phyloP scores from a whole-genome alignment of 805 yeast species.

The Yamadazyma paraphyllophila region DNA sequence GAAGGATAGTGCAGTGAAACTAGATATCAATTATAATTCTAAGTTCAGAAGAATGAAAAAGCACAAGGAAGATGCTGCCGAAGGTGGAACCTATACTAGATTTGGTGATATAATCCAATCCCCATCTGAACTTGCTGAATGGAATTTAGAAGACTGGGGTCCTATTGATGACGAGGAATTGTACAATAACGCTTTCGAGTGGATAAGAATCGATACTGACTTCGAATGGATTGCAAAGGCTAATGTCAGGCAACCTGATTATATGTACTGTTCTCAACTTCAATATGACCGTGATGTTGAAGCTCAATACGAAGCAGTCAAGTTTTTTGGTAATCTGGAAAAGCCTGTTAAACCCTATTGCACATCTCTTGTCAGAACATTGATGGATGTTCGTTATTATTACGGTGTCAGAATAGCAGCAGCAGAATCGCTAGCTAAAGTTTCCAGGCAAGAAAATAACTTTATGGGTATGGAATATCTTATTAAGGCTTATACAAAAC shows the following conservation, averaged over 20 bases:
- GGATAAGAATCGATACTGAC: conserved; percentile 98
- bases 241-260: conserved; percentile 83
- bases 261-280: conserved; percentile 90
- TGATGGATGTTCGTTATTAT: conserved; percentile 80
- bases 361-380: conserved; percentile 71
- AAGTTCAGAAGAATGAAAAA: conserved; percentile 82
- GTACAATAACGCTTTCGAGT: conserved; percentile 87
- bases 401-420: conserved; percentile 90
- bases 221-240: conserved; percentile 92
- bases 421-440: conserved; percentile 69
- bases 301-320: conserved; percentile 85
- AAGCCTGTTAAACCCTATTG: conserved; percentile 67
- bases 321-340: conserved; percentile 60
- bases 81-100: conserved; percentile 40
- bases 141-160: conserved; percentile 74
- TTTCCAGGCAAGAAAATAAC: conserved; percentile 58
- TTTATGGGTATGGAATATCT: conserved; percentile 74
- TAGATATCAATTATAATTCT: conserved; percentile 94
- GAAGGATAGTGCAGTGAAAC: conserved; percentile 77
- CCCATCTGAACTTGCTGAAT: conserved; percentile 57
- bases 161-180: conserved; percentile 66
- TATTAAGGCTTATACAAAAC: conserved; percentile 60
- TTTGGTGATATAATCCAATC: conserved; percentile 76
- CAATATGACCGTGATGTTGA: conserved; percentile 95
- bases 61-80: conserved; percentile 41